These are phyloP conservation scores for Sporisorium iseilematis-ciliati DNA, from an alignment of 1,284 basidiomycete genomes.

Conservation along the genomic window DNA sequence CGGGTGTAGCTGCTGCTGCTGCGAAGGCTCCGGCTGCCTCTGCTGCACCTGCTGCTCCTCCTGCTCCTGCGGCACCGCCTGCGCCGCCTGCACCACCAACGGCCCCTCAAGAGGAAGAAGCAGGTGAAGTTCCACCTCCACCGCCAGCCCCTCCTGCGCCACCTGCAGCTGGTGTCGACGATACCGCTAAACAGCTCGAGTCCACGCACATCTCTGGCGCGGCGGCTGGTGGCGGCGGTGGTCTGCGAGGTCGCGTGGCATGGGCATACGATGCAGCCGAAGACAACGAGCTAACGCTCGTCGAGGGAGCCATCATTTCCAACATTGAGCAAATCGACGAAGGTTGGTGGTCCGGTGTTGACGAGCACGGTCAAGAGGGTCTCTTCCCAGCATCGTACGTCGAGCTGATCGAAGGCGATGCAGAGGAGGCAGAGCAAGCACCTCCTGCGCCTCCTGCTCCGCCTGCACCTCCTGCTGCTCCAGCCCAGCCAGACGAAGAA, in stretches of 20 bases:
- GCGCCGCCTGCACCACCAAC: conserved; percentile 45
- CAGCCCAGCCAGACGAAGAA: conserved; percentile 25
- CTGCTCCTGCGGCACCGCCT: conserved; percentile 40
- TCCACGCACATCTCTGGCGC: conserved; percentile 28
- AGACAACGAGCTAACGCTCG: conserved; percentile 65
- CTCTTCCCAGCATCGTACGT: conserved; percentile 68
- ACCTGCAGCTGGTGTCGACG: conserved; percentile 21
- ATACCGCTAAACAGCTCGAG: conserved; percentile 38
- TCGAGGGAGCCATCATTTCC: conserved; percentile 60
- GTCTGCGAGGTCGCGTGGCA: conserved; percentile 55
- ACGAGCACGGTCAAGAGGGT: conserved; percentile 58
- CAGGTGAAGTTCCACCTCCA: conserved; percentile 15
- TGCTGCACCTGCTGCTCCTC: conserved; percentile 33
- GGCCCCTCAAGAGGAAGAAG: conserved; percentile 12
- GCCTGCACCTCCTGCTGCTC: conserved; percentile 20
- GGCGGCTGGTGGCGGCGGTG: conserved; percentile 11
- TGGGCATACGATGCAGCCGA: conserved; percentile 67
- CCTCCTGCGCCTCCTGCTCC: conserved; percentile 46
- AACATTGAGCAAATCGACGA: conserved; percentile 66
- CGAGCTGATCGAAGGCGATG: conserved; percentile 56
- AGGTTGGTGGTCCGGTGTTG: conserved; percentile 68
- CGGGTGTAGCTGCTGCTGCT: conserved; percentile 11
- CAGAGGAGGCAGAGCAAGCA: conserved; percentile 15
- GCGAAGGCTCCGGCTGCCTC: conserved; percentile 26
- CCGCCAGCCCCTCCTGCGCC: conserved; percentile 38